These are phyloP conservation scores for Diplodia mutila DNA, from an alignment of 2,329 filamentous ascomycete genomes.

Conservation along the genomic window DNA sequence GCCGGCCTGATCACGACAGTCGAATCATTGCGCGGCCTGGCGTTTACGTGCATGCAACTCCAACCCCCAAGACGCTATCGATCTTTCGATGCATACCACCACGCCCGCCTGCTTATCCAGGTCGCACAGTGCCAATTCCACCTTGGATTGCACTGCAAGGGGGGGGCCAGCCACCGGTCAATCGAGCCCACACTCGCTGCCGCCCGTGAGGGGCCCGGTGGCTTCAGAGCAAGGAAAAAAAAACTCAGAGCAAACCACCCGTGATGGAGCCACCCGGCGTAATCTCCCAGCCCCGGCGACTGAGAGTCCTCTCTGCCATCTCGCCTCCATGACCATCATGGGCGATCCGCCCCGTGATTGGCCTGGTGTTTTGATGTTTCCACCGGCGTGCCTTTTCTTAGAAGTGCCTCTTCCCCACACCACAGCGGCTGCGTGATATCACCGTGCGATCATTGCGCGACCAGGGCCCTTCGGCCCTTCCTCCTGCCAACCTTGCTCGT, in stretches of 20 bases:
- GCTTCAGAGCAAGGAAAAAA: neutral
- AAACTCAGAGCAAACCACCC: neutral
- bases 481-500: constrained; percentile 14
- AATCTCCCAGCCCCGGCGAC: constrained; percentile 18
- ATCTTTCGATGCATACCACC: constrained; percentile 24
- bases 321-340: neutral
- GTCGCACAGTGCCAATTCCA: constrained; percentile 18
- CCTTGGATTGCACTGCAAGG: constrained; percentile 21
- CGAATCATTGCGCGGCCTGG: constrained; percentile 23
- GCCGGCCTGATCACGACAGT: constrained; percentile 8
- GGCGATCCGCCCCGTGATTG: constrained; percentile 3
- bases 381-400: constrained; percentile 19
- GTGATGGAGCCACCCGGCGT: neutral
- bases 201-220: constrained; percentile 4
- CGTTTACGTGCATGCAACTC: constrained; percentile 23
- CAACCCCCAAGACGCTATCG: constrained; percentile 10
- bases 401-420: constrained; percentile 20
- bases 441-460: constrained; percentile 16
- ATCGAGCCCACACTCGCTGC: constrained; percentile 3
- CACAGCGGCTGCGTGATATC: constrained; percentile 23
- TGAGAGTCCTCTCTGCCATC: constrained; percentile 3
- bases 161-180: constrained; percentile 22
- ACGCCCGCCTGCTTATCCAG: constrained; percentile 19
- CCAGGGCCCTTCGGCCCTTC: constrained; percentile 20
- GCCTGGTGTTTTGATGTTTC: constrained; percentile 19